A percentile compares a stretch with the other conserved stretches of the same genome.
Conservation (phyloP, 768 basidiomycete species). For the Rhodotorula babjevae region DNA sequence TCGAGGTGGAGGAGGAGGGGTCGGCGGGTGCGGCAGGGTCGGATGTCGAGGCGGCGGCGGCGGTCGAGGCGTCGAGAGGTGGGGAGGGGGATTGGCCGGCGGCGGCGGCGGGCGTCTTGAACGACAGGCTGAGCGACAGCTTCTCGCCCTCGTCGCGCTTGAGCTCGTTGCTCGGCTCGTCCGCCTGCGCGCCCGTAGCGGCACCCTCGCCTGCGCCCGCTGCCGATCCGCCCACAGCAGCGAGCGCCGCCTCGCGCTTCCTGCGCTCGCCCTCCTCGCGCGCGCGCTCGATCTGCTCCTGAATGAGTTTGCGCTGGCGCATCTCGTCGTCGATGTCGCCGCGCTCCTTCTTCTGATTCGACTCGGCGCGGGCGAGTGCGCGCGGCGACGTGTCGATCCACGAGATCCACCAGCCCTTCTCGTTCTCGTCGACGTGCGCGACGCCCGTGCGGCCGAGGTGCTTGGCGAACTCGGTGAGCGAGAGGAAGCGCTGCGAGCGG, state of each 20-base stretch:
- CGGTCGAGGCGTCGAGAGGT: conserved; percentile 1
- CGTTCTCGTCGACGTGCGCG: conserved; percentile 91
- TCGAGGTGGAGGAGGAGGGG: conserved; percentile 1
- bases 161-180: conserved; percentile 29
- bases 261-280: conserved; percentile 48
- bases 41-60: conserved; percentile 27
- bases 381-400: conserved; percentile 98
- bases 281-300: conserved; percentile 91
- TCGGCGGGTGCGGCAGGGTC: conserved; percentile 4
- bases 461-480: conserved; percentile 90
- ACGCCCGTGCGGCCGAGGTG: conserved; percentile 79
- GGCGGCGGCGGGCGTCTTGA: conserved; percentile 15
- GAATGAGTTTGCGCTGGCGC: conserved; percentile 78
- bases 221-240: neutral
- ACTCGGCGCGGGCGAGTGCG: conserved; percentile 86
- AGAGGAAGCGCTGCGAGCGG: conserved; percentile 68
- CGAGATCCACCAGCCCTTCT: conserved; percentile 94
- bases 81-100: conserved; percentile 13
- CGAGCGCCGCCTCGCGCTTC: conserved; percentile 8
- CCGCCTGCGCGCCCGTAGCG: neutral
- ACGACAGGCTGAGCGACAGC: conserved; percentile 28
- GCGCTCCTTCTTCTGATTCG: conserved; percentile 84
- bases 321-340: conserved; percentile 89
- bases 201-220: neutral
- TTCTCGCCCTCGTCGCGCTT: conserved; percentile 35